phyloP scores from a whole-genome alignment of 768 basidiomycete species.

The Lactarius sp. region DNA sequence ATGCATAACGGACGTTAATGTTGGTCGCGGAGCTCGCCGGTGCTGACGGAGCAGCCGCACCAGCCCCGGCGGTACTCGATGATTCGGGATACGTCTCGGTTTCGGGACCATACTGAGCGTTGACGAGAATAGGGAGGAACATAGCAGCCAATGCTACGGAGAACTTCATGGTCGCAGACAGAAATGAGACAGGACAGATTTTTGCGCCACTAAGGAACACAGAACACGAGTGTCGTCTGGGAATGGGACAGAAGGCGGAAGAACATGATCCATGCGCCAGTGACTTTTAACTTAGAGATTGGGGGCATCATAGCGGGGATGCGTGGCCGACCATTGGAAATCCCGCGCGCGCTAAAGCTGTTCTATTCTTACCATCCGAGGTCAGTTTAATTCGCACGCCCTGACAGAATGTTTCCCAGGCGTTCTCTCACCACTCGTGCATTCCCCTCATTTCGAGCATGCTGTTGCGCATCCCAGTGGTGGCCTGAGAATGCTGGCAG shows the following conservation, averaged over 20 bases:
- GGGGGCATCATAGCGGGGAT: not conserved
- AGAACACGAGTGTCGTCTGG: not conserved
- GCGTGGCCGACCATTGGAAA: not conserved
- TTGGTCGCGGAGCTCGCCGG: slow-evolving; percentile 25
- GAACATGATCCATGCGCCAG: not conserved
- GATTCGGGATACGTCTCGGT: not conserved
- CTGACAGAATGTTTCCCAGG: not conserved
- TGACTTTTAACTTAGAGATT: slow-evolving; percentile 4
- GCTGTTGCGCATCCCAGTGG: not conserved
- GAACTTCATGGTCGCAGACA: slow-evolving; percentile 33
- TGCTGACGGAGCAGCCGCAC: slow-evolving; percentile 32
- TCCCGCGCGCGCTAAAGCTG: not conserved
- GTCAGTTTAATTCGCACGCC: not conserved
- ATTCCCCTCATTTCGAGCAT: not conserved
- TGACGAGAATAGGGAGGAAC: slow-evolving; percentile 33
- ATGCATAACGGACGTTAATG: slow-evolving; percentile 21
- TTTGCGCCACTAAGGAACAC: not conserved
- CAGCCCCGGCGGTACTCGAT: not conserved
- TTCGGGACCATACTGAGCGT: slow-evolving; percentile 37
- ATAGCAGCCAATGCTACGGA: slow-evolving; percentile 29
- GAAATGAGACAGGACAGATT: not conserved
- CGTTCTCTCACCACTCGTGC: not conserved
- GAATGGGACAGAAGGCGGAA: not conserved
- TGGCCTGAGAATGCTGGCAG: not conserved
- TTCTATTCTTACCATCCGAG: not conserved